Percentiles rank a stretch among this genome's conserved stretches.
Evolutionary conservation across 441 rosid species (phyloP).

Genomic region (Populus hybrid): DNA sequence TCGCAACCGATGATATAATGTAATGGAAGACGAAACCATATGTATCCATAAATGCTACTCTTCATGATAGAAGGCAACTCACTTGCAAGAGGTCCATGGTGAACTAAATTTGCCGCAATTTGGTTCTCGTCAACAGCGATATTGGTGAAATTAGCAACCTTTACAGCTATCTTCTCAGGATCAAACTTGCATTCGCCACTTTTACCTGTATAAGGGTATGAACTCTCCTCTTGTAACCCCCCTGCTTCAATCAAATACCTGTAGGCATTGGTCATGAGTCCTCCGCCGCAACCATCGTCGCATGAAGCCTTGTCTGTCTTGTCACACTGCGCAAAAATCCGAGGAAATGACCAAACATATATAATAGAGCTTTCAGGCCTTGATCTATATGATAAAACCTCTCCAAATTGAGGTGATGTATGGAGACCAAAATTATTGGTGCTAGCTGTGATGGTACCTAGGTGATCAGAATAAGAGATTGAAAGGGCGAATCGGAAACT

Average conservation of each 20-base stretch:
- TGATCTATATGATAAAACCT: not conserved
- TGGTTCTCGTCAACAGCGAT: slow-evolving; percentile 64
- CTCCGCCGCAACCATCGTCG: slow-evolving; percentile 77
- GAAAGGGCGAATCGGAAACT: not conserved
- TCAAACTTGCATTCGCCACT: slow-evolving; percentile 58
- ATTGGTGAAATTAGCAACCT: slow-evolving; percentile 55
- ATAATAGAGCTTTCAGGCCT: not conserved
- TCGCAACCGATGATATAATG: not conserved
- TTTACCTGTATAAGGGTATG: slow-evolving; percentile 66
- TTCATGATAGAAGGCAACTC: slow-evolving; percentile 4
- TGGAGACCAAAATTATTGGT: not conserved
- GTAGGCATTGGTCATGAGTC: slow-evolving; percentile 88
- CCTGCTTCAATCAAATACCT: slow-evolving; percentile 68
- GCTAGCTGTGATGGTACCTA: not conserved
- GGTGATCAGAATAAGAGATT: not conserved
- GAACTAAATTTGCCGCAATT: slow-evolving; percentile 69
- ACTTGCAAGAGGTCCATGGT: slow-evolving; percentile 81
- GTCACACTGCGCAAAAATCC: slow-evolving; percentile 48
- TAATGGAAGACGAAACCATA: not conserved
- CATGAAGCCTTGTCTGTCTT: slow-evolving; percentile 48
- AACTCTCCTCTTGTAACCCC: slow-evolving; percentile 61
- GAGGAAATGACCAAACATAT: not conserved
- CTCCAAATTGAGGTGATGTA: not conserved
- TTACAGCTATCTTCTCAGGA: slow-evolving; percentile 45
- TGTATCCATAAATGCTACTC: not conserved